These are phyloP conservation scores for Mycena citricolor DNA, from an alignment of 1,284 basidiomycete species.

Conservation along the genomic window DNA sequence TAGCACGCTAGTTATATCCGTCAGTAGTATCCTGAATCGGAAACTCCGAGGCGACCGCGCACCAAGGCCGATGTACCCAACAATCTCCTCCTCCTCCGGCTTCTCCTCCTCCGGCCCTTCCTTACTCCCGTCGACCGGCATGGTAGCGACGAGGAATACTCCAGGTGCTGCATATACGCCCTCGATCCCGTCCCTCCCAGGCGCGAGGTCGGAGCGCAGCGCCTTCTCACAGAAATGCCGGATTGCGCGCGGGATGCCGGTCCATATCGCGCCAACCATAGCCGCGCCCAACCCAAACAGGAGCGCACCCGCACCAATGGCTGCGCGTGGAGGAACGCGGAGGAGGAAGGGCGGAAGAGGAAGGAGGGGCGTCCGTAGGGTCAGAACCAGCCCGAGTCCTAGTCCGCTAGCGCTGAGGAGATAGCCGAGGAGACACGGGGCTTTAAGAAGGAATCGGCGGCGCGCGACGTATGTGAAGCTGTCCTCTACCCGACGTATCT, in stretches of 20 bases:
- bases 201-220: too few species aligned
- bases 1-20: too few species aligned
- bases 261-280: neutral
- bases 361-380: neutral
- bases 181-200: slow-evolving; percentile 11
- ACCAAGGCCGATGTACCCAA: slow-evolving; percentile 17
- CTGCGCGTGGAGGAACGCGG: neutral
- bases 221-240: slow-evolving; percentile 2
- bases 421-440: slow-evolving; percentile 4
- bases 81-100: slow-evolving; percentile 1
- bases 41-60: neutral
- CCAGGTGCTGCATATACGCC: slow-evolving; percentile 1
- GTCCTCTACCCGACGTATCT: slow-evolving; percentile 3
- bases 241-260: neutral
- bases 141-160: slow-evolving; percentile 12
- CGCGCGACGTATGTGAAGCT: slow-evolving; percentile 2
- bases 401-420: slow-evolving; percentile 3
- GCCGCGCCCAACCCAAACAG: slow-evolving; percentile 1
- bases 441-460: neutral
- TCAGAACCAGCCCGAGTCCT: neutral
- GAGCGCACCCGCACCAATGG: neutral
- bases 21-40: too few species aligned
- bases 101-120: neutral
- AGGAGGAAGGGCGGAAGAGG: neutral
- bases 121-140: neutral